Conservation (phyloP, 1,284 basidiomycete genomes). For the Dichomitus squalens region DNA sequence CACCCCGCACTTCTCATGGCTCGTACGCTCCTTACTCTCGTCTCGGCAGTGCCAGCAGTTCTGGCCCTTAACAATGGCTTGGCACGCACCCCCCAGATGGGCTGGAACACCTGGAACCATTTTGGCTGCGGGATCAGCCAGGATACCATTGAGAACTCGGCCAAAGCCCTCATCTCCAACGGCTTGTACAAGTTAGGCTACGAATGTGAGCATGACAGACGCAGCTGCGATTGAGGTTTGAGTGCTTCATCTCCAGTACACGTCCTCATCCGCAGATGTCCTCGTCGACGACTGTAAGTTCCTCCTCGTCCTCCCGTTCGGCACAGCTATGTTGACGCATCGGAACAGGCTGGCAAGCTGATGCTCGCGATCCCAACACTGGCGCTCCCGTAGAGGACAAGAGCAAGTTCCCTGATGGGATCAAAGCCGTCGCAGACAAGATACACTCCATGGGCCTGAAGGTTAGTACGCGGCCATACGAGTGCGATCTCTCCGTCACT, state of each 20-base stretch:
- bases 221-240: too few species aligned
- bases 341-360: constrained; percentile 38
- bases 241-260: too few species aligned
- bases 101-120: constrained; percentile 43
- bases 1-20: too few species aligned
- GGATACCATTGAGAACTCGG: constrained; percentile 36
- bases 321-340: neutral
- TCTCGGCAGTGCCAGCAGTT: constrained; percentile 16
- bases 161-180: constrained; percentile 32
- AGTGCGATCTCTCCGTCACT: neutral
- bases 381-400: constrained; percentile 39
- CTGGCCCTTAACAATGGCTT: constrained; percentile 36
- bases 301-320: too few species aligned
- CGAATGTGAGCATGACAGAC: constrained; percentile 34
- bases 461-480: constrained; percentile 26
- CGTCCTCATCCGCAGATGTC: constrained; percentile 32
- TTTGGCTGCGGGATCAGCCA: constrained; percentile 39
- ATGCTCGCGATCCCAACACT: constrained; percentile 32
- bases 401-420: constrained; percentile 46
- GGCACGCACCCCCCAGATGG: constrained; percentile 42
- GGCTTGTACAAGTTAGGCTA: constrained; percentile 35
- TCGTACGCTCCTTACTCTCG: constrained; percentile 13
- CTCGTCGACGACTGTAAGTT: constrained; percentile 38
- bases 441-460: constrained; percentile 47
- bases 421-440: constrained; percentile 43